Evolutionary conservation across 2,329 filamentous ascomycete species (phyloP), one percentile per base, ranked within the genome.

Genomic region (Nannizziopsis barbatae): DNA sequence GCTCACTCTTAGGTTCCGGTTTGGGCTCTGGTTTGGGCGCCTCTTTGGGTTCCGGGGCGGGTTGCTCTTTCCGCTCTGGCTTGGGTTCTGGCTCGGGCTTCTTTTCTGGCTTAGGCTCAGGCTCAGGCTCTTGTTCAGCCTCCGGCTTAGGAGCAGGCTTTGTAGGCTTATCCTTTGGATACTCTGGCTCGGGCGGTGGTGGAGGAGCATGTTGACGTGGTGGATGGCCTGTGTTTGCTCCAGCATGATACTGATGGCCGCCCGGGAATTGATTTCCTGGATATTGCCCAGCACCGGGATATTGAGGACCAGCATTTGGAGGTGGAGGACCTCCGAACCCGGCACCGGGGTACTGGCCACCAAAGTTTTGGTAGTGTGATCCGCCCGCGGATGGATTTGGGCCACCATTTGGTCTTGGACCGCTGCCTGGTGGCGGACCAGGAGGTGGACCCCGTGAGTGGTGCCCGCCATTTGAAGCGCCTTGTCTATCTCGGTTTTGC

Each of bases 221-320:
- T 36, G 52, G 50, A 8, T 42, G 31, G 17, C 45, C 30, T 33
- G 43, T 39, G 18, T 40, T 27, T 5, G 31, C n/a, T 15, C 45
- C 40, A 12, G 49, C 33, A 27, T 53, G 39, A 46, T 53, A 53
- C 20, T 51, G 49, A 30, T 51, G 42, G 11, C 52, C 47, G 15
- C 51, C 51, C 5, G 51, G 48, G 15, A 42, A 47, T 31, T 47
- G 49, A 14, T 32, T 20, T n/a, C 46, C 46, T 8, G 47, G 53
- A 48, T 53, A 47, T 9, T 48, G 45, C 2, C 50, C 47, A 38
- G 54, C 59, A 33, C 60, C 52, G 48, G 59, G 57, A 54, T 61
- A 59, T 49, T 65, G 63, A 51, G 65, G 61, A 30, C 65, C 63
- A 33, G 57, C 48, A 39, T 62, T 60, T 20, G 57, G 58, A 38